Evolutionary conservation across 1,139 yeast species (phyloP).

Genomic region (Suhomyces chickasaworum): DNA sequence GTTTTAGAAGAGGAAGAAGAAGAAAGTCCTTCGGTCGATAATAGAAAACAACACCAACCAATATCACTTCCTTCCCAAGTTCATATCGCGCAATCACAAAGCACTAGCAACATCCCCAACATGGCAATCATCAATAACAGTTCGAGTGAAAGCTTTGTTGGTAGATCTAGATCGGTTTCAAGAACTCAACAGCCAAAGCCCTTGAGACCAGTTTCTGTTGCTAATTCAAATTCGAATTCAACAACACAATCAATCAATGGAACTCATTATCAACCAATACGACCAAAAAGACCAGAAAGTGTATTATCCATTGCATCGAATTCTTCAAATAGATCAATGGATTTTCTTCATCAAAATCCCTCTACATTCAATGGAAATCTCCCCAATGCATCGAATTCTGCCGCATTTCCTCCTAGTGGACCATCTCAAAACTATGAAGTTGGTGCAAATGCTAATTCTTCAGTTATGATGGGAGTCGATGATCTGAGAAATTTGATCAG

Average conservation of each 20-base stretch:
- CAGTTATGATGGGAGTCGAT: slow-evolving; percentile 10
- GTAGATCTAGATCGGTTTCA: slow-evolving; percentile 5
- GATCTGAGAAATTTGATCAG: slow-evolving; percentile 9
- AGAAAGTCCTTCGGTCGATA: slow-evolving; percentile 1
- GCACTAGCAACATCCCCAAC: background rate
- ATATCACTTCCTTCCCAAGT: slow-evolving; percentile 1
- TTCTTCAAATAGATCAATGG: slow-evolving; percentile 31
- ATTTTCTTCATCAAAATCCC: slow-evolving; percentile 21
- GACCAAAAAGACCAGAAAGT: slow-evolving; percentile 47
- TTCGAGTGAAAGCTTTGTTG: slow-evolving; percentile 8
- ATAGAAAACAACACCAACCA: background rate
- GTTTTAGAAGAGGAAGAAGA: slow-evolving; percentile 9
- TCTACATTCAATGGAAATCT: slow-evolving; percentile 23
- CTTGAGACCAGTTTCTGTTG: slow-evolving; percentile 16
- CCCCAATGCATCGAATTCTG: slow-evolving; percentile 30
- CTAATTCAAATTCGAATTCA: slow-evolving; percentile 16
- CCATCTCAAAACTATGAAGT: slow-evolving; percentile 13
- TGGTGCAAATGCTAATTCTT: slow-evolving; percentile 6
- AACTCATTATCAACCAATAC: slow-evolving; percentile 28
- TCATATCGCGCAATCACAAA: background rate
- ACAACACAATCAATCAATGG: slow-evolving; percentile 21
- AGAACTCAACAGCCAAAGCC: slow-evolving; percentile 27
- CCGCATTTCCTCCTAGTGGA: slow-evolving; percentile 36
- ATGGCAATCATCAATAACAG: slow-evolving; percentile 4
- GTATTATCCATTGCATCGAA: slow-evolving; percentile 45